Evolutionary conservation across 371 early-diverging fungal genomes (phyloP), one percentile per base, ranked within the genome.

Genomic region (Thermomucor indicae-seudaticae): DNA sequence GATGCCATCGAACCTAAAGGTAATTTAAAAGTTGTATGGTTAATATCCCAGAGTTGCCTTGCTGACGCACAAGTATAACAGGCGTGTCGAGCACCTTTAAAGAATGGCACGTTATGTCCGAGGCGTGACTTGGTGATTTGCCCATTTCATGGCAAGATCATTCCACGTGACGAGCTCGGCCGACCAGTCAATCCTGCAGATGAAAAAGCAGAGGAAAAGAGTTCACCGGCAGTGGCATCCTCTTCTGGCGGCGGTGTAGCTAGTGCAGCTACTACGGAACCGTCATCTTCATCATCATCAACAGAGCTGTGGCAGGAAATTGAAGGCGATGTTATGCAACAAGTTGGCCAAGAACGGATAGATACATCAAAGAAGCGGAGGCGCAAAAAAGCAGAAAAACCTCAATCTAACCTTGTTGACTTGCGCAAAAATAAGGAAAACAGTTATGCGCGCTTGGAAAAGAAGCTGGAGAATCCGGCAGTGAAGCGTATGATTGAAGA

Each of bases 81-180:
- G 65, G 82, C 81, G 1, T 89, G 90, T 45, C 72, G 83, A 6
- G 82, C 79, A 35, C 88, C 85, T 24, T 55, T 89, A 43, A 75
- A 64, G 14, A 80, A 78, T 54, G 88, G 90, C 12, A 65, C 70
- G 14, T 64, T 89, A 23, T 89, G 90, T 44, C 78, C 80, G 17
- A 64, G 90, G 25, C 76, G 79, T 23, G 90, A 89, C 53, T 55
- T 85, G 28, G 70, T 81, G 0, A 78, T 72, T 10, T 89, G 90
- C 51, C 90, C 90, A 1, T 82, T 84, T 34, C 90, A 89, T 61
- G 90, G 90, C 0, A 60, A 47, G 11, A 73, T 87, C 14, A 72
- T 89, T 12, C 81, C 86, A 0, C 70, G 90, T 4, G 85, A 87
- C 38, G 85, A 83, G 24, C 28, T 62, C 4, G 85, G 52, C 51